Conservation (phyloP, 106 monocot species). For the Dioscorea alata region DNA sequence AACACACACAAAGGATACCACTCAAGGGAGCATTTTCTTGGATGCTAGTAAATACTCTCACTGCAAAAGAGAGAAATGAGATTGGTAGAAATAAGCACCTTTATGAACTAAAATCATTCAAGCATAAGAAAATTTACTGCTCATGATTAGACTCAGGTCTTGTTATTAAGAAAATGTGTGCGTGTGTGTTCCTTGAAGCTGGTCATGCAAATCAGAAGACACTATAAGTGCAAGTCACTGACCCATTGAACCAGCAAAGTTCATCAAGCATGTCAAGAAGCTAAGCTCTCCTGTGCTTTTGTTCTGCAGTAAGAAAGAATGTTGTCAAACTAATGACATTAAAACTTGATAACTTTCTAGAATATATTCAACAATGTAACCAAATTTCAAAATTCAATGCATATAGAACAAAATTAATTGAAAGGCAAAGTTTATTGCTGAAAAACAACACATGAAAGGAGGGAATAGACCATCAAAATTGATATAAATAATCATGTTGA, state of each 20-base stretch:
- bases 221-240: neutral
- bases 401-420: neutral
- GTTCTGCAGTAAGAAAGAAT: constrained; percentile 37
- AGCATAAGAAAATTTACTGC: neutral
- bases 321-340: neutral
- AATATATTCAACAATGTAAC: too few species aligned
- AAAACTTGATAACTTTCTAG: neutral
- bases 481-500: too few species aligned
- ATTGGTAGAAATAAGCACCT: neutral
- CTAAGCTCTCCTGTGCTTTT: constrained; percentile 93
- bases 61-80: constrained; percentile 33
- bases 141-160: neutral
- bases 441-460: neutral
- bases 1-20: constrained; percentile 79
- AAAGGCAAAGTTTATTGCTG: neutral
- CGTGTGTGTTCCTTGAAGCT: neutral
- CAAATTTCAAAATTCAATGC: neutral
- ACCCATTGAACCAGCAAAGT: constrained; percentile 81
- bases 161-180: neutral
- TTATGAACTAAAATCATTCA: neutral
- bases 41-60: constrained; percentile 81
- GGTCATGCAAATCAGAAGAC: constrained; percentile 1
- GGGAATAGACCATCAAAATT: too few species aligned
- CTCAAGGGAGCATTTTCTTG: constrained; percentile 87
- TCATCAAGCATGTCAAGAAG: constrained; percentile 87